These are phyloP conservation scores for Zychaea mexicana DNA, from an alignment of 371 early-diverging fungal genomes.

Conservation along the genomic window DNA sequence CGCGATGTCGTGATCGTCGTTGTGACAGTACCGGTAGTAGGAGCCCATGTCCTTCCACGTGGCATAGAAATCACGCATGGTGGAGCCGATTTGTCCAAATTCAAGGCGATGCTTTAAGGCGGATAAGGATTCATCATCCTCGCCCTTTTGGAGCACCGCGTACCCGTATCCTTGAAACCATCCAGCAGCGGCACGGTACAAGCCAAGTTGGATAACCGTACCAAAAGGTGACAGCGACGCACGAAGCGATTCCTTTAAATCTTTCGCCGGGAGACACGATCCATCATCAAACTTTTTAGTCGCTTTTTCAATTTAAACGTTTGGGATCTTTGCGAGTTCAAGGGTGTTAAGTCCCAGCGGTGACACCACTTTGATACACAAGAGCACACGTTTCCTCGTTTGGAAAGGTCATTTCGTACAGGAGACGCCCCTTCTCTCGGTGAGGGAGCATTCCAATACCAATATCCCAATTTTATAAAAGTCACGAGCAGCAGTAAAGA, in stretches of 20 bases:
- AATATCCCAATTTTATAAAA: background rate
- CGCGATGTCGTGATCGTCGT: background rate
- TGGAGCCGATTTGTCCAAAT: background rate
- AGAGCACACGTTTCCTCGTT: background rate
- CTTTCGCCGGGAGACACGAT: background rate
- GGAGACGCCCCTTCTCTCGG: background rate
- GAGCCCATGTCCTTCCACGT: background rate
- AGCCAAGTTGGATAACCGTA: background rate
- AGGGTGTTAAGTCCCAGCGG: no score
- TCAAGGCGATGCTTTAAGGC: background rate
- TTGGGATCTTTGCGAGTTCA: no score
- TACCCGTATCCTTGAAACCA: conserved; percentile 1
- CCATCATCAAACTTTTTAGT: background rate
- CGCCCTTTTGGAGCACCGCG: background rate
- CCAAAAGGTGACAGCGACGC: background rate
- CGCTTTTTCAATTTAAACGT: no score
- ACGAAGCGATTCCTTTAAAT: background rate
- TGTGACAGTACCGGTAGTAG: conserved; percentile 4
- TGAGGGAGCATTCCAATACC: conserved; percentile 1
- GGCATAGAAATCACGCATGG: background rate
- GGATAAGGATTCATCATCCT: background rate
- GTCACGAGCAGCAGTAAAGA: no score
- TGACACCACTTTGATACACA: background rate
- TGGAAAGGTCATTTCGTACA: conserved; percentile 4
- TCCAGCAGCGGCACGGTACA: background rate